Evolutionary conservation across 176 grass and related monocot species (phyloP).

Genomic region (Rhynchospora tenuis): DNA sequence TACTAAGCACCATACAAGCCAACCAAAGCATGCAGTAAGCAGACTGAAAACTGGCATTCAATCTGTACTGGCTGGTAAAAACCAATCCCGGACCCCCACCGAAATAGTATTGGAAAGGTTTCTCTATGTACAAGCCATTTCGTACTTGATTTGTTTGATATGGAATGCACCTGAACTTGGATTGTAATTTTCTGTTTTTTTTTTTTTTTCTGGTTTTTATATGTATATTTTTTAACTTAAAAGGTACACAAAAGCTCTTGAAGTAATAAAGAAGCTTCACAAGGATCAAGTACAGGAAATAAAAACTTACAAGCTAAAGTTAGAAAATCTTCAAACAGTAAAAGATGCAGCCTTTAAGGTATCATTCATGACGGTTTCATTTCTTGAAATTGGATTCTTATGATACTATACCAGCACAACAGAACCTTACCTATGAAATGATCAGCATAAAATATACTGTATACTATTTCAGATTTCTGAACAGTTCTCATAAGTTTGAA

Average conservation of each 20-base stretch:
- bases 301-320: slow-evolving; percentile 85
- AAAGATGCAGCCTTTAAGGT: slow-evolving; percentile 96
- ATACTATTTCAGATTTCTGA: not conserved
- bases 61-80: not conserved
- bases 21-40: not conserved
- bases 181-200: slow-evolving; percentile 29
- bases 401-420: not conserved
- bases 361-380: not conserved
- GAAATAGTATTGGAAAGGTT: no score
- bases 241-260: slow-evolving; percentile 95
- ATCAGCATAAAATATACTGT: not conserved
- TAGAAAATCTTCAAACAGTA: slow-evolving; percentile 91
- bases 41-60: not conserved
- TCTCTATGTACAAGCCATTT: no score
- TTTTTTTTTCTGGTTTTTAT: not conserved
- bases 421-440: not conserved
- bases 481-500: not conserved
- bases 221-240: not conserved
- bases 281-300: slow-evolving; percentile 94
- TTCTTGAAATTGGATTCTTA: not conserved
- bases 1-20: slow-evolving; percentile 4
- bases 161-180: not conserved
- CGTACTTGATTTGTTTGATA: no score
- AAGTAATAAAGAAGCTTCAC: slow-evolving; percentile 99
- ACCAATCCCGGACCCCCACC: no score